A percentile compares a stretch with the other conserved stretches of the same genome.
phyloP scores from a whole-genome alignment of 116 monocot species.

The Dioscorea cayenensis region DNA sequence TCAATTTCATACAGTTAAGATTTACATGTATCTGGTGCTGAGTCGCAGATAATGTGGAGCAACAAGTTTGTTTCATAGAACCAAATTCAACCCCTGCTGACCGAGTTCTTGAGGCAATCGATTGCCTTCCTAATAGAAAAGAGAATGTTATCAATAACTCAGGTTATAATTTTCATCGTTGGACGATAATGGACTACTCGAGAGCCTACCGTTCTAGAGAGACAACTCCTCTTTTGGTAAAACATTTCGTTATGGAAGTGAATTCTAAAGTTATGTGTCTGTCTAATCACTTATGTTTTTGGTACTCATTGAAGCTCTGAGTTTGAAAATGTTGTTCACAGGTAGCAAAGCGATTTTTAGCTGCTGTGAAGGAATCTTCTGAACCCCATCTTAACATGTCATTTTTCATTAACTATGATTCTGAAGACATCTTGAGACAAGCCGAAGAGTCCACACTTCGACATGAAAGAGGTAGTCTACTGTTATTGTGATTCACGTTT shows the following conservation, averaged over 20 bases:
- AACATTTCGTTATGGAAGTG: background rate
- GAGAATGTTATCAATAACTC: constrained; percentile 7
- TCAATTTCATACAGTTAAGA: background rate
- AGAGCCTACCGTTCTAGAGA: constrained; percentile 64
- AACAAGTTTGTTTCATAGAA: constrained; percentile 40
- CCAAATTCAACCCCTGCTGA: constrained; percentile 41
- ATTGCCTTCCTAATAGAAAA: constrained; percentile 36
- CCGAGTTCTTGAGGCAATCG: constrained; percentile 38
- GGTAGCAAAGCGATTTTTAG: constrained; percentile 68
- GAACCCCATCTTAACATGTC: constrained; percentile 49
- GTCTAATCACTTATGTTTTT: background rate
- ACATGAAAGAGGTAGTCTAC: constrained; percentile 47
- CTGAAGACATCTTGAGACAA: constrained; percentile 59
- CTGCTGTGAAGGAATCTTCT: constrained; percentile 46
- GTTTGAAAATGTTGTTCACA: constrained; percentile 6
- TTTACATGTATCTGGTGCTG: background rate
- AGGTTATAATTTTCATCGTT: constrained; percentile 31
- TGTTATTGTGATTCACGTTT: background rate
- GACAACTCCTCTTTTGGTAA: constrained; percentile 62
- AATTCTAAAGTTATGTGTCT: background rate
- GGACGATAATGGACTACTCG: constrained; percentile 70
- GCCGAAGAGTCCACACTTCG: constrained; percentile 67
- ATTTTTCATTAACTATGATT: constrained; percentile 63
- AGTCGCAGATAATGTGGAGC: constrained; percentile 48
- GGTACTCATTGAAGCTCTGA: background rate